A percentile compares a stretch with the other conserved stretches of the same genome.
phyloP scores from a whole-genome alignment of 164 flowering plant species.

The Buxus sempervirens region DNA sequence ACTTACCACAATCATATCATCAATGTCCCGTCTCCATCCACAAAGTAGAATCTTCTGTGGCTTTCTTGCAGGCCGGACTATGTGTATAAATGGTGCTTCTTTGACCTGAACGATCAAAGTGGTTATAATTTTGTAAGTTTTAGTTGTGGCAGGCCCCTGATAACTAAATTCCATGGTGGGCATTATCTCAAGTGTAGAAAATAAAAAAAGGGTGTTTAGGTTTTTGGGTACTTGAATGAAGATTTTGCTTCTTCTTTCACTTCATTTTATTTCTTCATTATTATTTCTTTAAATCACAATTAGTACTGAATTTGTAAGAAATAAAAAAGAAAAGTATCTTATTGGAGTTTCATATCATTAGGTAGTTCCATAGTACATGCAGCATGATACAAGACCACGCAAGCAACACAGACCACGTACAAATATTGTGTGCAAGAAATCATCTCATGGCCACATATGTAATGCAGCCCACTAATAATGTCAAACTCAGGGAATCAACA shows the following conservation, averaged over 20 bases:
- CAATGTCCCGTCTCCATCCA: conserved; percentile 94
- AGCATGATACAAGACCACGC: too few relatives aligned
- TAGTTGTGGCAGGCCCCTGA: conserved; percentile 10
- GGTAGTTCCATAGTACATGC: too few relatives aligned
- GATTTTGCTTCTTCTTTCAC: background rate
- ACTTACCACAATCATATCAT: conserved; percentile 95
- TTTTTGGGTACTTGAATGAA: background rate
- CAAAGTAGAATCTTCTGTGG: conserved; percentile 90
- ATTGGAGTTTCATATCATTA: too few relatives aligned
- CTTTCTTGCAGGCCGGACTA: conserved; percentile 60
- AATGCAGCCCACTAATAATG: too few relatives aligned
- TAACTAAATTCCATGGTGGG: conserved; percentile 14
- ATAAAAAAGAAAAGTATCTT: too few relatives aligned
- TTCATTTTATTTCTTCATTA: background rate
- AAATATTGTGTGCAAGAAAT: too few relatives aligned
- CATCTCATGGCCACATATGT: too few relatives aligned
- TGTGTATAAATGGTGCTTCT: conserved; percentile 61
- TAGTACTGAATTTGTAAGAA: too few relatives aligned
- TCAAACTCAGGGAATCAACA: too few relatives aligned
- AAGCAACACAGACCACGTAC: too few relatives aligned
- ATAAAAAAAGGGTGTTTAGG: background rate
- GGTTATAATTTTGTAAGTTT: conserved; percentile 47
- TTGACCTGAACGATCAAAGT: conserved; percentile 78
- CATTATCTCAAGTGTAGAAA: conserved; percentile 13
- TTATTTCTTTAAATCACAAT: too few relatives aligned